Conservation (phyloP, 2,329 filamentous ascomycete genomes). For the Colletotrichum sp. region DNA sequence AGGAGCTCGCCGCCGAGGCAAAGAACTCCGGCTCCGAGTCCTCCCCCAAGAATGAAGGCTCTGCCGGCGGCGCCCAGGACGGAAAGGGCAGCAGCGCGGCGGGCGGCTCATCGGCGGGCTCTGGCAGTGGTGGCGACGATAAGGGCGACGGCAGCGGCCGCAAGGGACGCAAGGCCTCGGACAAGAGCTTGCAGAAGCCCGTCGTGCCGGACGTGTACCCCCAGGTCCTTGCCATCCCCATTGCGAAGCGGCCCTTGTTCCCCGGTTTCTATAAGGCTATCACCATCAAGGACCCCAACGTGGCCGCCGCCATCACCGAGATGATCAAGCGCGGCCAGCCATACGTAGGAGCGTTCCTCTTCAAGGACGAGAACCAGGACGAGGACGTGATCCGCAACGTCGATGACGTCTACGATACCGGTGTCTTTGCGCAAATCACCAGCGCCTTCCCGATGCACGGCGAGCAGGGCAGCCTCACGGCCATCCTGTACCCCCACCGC, state of each 20-base stretch:
- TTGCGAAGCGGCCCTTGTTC: conserved; percentile 91
- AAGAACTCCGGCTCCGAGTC: conserved; percentile 44
- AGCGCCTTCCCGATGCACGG: conserved; percentile 92
- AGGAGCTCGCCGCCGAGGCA: conserved; percentile 53
- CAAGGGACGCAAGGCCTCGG: conserved; percentile 72
- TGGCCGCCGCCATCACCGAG: conserved; percentile 90
- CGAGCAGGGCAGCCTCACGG: conserved; percentile 84
- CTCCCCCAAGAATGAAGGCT: conserved; percentile 49
- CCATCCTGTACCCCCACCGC: conserved; percentile 94
- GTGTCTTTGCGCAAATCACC: conserved; percentile 97
- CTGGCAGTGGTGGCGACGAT: conserved; percentile 42
- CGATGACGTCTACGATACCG: conserved; percentile 93
- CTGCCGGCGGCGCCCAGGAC: conserved; percentile 45
- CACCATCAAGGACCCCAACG: conserved; percentile 91
- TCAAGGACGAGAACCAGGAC: conserved; percentile 95
- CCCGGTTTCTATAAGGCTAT: conserved; percentile 99
- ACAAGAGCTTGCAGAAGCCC: conserved; percentile 83
- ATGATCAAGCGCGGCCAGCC: conserved; percentile 97
- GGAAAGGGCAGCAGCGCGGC: conserved; percentile 63
- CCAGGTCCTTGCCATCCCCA: conserved; percentile 96
- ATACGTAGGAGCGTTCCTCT: conserved; percentile 94
- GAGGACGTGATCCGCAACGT: conserved; percentile 90
- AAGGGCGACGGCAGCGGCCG: conserved; percentile 64
- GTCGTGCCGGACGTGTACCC: conserved; percentile 94
- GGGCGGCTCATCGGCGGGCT: conserved; percentile 54